Base-by-base conservation (phyloP, 2,329 filamentous ascomycete genomes). In the Neonectria ditissima region DNA sequence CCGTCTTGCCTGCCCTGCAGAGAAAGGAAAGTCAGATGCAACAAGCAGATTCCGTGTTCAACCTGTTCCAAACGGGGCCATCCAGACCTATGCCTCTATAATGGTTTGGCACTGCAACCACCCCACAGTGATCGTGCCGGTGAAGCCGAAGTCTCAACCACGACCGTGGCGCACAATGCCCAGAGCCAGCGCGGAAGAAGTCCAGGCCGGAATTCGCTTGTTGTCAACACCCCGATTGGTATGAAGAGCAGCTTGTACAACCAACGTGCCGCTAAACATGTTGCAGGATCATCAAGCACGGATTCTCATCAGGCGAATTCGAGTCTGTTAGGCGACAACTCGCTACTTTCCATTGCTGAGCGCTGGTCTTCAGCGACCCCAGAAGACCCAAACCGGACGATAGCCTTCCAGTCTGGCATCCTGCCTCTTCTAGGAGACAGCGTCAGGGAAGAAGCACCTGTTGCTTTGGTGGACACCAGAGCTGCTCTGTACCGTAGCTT, bases 401-500 rank as follows among this genome's bases (percentile, higher is more conserved):
- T 26, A 1, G 68, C 62, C 0, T 69, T 71, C n/a, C 62, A 71
- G 51, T 58, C 59, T 1, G 69, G 66, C 3, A 57, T 71, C 2
- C 41, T 69, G 10, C 68, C 65, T 2, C 63, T 71, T 0, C 20
- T 69, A 1, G 68, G 68, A 9, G 47, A 10, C 8, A 32, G n/a
- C 18, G 16, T 62, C 61, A n/a, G 57, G 59, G 9, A 37, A 22
- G 20, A 16, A 57, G 7, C 34, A 32, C 10, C 30, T 41, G 26
- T 28, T 4, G 20, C 2, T 16, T 9, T 30, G 30, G 20, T 18
- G 9, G n/a, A 41, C 30, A 32, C 24, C 9, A 28, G 43, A 30
- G 37, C 13, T 18, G 4, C 4, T 34, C 58, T 6, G 43, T 58
- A 7, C 39, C 32, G 6, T 34, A 16, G 4, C 18, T 67, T 13